A percentile compares a stretch with the other conserved stretches of the same genome.
phyloP scores from a whole-genome alignment of 1,284 basidiomycete genomes.

The Athelia psychrophila region DNA sequence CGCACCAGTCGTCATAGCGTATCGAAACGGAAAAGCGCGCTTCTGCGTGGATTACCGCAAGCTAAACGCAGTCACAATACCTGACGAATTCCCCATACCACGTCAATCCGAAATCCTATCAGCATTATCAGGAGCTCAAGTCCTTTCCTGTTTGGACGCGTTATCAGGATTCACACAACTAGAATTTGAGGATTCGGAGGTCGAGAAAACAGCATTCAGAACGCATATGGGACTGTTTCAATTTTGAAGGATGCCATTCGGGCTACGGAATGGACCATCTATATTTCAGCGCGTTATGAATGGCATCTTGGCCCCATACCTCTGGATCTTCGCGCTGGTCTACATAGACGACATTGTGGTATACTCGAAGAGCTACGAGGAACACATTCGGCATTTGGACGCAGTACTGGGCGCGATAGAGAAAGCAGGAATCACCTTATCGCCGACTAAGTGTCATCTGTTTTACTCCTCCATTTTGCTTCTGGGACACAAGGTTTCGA shows the following conservation, averaged over 20 bases:
- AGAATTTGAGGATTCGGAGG: conserved; percentile 22
- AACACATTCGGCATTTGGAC: conserved; percentile 30
- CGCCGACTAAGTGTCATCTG: conserved; percentile 31
- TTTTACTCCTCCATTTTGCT: conserved; percentile 29
- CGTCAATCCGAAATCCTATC: conserved; percentile 34
- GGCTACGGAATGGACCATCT: conserved; percentile 35
- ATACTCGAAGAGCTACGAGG: conserved; percentile 27
- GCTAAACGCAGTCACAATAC: conserved; percentile 29
- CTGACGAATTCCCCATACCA: conserved; percentile 41
- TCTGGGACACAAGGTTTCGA: conserved; percentile 32
- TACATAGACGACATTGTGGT: conserved; percentile 39
- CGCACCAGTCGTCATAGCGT: conserved; percentile 29
- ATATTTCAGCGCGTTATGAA: conserved; percentile 41
- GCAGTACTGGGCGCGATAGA: conserved; percentile 26
- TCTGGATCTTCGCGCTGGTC: conserved; percentile 36
- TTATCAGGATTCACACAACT: conserved; percentile 39
- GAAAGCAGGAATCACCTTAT: conserved; percentile 27
- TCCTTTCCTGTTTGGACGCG: conserved; percentile 33
- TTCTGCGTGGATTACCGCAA: conserved; percentile 30
- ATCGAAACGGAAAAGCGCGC: conserved; percentile 27
- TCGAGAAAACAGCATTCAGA: conserved; percentile 34
- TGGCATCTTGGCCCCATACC: conserved; percentile 29
- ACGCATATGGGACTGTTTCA: conserved; percentile 36
- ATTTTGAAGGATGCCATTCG: conserved; percentile 41
- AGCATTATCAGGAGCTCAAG: conserved; percentile 28